These are phyloP conservation scores for Colletotrichum sp. DNA, from an alignment of 2,329 filamentous ascomycete species.

Conservation along the genomic window DNA sequence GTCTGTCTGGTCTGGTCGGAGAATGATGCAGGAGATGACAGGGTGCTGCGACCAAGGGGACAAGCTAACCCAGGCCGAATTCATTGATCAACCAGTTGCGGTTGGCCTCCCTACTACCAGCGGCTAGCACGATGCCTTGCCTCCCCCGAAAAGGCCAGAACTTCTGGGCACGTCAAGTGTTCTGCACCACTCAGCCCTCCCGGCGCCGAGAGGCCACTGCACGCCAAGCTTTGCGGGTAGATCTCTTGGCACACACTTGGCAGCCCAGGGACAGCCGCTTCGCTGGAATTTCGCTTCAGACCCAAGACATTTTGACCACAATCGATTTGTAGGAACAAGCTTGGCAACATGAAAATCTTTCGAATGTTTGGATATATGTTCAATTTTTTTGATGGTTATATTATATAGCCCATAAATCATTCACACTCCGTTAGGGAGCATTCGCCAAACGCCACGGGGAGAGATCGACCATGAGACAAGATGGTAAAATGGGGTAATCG, in stretches of 20 bases:
- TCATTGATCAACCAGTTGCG: background rate
- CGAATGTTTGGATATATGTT: background rate
- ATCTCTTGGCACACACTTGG: constrained; percentile 18
- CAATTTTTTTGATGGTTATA: background rate
- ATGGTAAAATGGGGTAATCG: background rate
- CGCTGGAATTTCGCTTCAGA: background rate
- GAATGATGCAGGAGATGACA: background rate
- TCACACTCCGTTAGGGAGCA: background rate
- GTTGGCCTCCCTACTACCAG: background rate
- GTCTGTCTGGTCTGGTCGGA: background rate
- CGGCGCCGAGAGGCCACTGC: background rate
- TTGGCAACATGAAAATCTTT: background rate
- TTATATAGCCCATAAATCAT: background rate
- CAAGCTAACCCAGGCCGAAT: background rate
- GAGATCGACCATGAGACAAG: background rate
- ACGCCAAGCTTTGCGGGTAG: constrained; percentile 18
- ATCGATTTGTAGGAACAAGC: background rate
- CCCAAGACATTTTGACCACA: background rate
- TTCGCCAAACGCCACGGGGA: constrained; percentile 11
- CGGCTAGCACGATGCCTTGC: background rate
- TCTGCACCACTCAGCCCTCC: background rate
- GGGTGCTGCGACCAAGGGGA: background rate
- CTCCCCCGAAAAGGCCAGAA: background rate
- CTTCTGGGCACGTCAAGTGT: background rate
- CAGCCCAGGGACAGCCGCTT: background rate